Percentiles rank a stretch among this genome's conserved stretches.
Evolutionary conservation across 2,329 filamentous ascomycete species (phyloP).

Genomic region (Triangularia verruculosa): DNA sequence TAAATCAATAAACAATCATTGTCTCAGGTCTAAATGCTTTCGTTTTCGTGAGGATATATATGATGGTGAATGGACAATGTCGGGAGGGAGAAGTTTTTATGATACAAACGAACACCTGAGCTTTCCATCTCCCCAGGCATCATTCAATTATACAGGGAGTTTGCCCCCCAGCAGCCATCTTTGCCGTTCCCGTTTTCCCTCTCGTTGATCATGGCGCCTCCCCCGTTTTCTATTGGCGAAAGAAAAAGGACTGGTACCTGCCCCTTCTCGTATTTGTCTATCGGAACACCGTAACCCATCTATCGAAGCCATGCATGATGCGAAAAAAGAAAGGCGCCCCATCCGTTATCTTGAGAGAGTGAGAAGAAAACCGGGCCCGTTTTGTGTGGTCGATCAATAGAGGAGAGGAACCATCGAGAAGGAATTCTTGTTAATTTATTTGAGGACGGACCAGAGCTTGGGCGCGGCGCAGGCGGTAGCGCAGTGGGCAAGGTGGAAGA

Average conservation of each 20-base stretch:
- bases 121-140: neutral
- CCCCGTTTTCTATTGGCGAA: neutral
- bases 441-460: slow-evolving; percentile 90
- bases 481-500: slow-evolving; percentile 99
- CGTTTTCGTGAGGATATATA: neutral
- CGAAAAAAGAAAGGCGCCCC: slow-evolving; percentile 13
- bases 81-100: slow-evolving; percentile 1
- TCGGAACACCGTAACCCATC: slow-evolving; percentile 8
- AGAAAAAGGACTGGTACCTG: slow-evolving; percentile 5
- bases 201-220: neutral
- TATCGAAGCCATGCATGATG: slow-evolving; percentile 17
- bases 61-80: neutral
- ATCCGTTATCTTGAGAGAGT: slow-evolving; percentile 10
- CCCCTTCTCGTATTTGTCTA: slow-evolving; percentile 15
- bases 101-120: slow-evolving; percentile 5
- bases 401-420: slow-evolving; percentile 12
- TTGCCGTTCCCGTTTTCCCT: neutral
- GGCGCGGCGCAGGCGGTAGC: slow-evolving; percentile 88
- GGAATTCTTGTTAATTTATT: slow-evolving; percentile 54
- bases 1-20: neutral
- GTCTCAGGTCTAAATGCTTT: neutral
- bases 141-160: slow-evolving; percentile 3
- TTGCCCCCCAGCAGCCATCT: neutral
- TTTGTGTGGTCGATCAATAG: slow-evolving; percentile 5
- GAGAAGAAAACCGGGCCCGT: slow-evolving; percentile 7